These are phyloP conservation scores for Butyriboletus appendiculatus DNA, from an alignment of 1,284 basidiomycete genomes.

Conservation along the genomic window DNA sequence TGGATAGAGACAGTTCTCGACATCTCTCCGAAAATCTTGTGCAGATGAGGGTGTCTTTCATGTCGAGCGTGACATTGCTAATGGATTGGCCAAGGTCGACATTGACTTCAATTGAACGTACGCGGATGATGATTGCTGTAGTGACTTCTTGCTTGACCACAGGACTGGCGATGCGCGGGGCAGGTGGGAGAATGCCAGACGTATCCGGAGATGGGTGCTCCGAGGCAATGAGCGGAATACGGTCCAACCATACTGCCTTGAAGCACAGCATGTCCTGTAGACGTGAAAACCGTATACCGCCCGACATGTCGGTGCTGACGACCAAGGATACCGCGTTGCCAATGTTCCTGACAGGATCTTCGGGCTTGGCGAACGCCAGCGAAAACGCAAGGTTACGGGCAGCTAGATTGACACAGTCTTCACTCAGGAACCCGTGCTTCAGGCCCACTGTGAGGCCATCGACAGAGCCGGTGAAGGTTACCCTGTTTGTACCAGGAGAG, in stretches of 20 bases:
- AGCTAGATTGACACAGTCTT: constrained; percentile 74
- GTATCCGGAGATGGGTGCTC: constrained; percentile 35
- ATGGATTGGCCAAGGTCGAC: constrained; percentile 82
- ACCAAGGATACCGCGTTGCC: constrained; percentile 68
- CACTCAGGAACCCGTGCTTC: constrained; percentile 80
- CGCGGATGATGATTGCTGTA: constrained; percentile 64
- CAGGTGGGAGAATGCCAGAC: constrained; percentile 19
- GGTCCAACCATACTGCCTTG: constrained; percentile 89
- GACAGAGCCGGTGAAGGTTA: constrained; percentile 77
- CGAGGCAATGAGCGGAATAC: constrained; percentile 71
- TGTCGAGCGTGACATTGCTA: constrained; percentile 59
- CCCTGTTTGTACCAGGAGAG: constrained; percentile 66
- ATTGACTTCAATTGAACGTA: constrained; percentile 71
- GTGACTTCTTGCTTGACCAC: constrained; percentile 49
- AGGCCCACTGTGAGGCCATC: constrained; percentile 78
- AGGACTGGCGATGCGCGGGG: constrained; percentile 12
- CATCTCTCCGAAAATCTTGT: constrained; percentile 58
- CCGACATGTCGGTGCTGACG: constrained; percentile 76
- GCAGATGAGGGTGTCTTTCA: constrained; percentile 60
- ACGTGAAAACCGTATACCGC: constrained; percentile 74
- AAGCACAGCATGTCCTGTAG: constrained; percentile 86
- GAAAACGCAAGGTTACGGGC: constrained; percentile 77
- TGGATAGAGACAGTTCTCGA: constrained; percentile 65
- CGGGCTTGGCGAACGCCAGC: constrained; percentile 59
- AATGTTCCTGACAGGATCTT: constrained; percentile 36